These are phyloP conservation scores for Chlorociboria aeruginascens DNA, from an alignment of 495 filamentous ascomycete genomes.

Conservation along the genomic window DNA sequence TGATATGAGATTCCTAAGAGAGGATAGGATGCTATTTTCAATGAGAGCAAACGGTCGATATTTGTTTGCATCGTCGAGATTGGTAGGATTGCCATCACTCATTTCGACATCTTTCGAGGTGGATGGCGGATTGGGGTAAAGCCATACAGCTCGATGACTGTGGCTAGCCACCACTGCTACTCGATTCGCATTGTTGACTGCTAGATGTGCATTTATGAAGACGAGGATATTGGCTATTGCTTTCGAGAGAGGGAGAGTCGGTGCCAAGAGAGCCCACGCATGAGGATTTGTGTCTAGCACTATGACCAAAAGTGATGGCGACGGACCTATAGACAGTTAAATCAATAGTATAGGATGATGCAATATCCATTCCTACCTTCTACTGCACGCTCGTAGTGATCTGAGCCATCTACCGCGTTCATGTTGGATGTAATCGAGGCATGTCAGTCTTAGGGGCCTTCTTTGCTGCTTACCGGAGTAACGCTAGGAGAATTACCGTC, in stretches of 20 bases:
- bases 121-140: slow-evolving; percentile 52
- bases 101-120: slow-evolving; percentile 31
- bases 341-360: not conserved
- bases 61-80: slow-evolving; percentile 60
- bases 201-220: slow-evolving; percentile 92
- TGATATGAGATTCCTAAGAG: slow-evolving; percentile 55
- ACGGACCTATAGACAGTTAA: slow-evolving; percentile 36
- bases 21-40: slow-evolving; percentile 61
- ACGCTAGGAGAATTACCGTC: no score
- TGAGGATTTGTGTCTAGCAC: slow-evolving; percentile 94
- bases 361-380: slow-evolving; percentile 19
- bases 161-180: slow-evolving; percentile 90
- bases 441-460: not conserved
- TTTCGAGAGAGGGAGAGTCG: slow-evolving; percentile 69
- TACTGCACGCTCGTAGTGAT: slow-evolving; percentile 58
- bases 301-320: slow-evolving; percentile 80
- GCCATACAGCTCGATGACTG: slow-evolving; percentile 69
- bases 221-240: slow-evolving; percentile 85
- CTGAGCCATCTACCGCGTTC: slow-evolving; percentile 83
- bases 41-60: slow-evolving; percentile 83
- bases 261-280: slow-evolving; percentile 72
- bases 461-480: no score
- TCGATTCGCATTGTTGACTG: slow-evolving; percentile 84
- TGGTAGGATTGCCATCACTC: slow-evolving; percentile 23
- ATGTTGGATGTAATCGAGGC: slow-evolving; percentile 37